Evolutionary conservation across 208 protist species (phyloP).

Genomic region (Tritrichomonas musculus): DNA sequence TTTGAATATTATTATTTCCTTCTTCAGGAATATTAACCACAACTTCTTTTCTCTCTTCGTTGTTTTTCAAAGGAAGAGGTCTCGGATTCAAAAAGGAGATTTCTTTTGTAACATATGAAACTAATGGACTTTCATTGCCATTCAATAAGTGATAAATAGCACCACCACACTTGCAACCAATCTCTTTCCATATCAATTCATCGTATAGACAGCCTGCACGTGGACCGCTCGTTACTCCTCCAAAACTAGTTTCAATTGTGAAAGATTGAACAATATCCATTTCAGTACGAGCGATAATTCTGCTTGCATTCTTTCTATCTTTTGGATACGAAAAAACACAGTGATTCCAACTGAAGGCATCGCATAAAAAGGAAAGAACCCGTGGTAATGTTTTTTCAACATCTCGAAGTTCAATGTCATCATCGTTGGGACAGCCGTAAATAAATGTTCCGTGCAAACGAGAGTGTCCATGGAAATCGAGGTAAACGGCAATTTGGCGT

Average conservation of each 20-base stretch:
- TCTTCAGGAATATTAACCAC: not conserved
- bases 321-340: not conserved
- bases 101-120: not conserved
- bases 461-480: constrained; percentile 10
- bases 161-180: not conserved
- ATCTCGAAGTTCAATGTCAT: not conserved
- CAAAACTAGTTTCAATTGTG: constrained; percentile 4
- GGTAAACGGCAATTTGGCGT: not conserved
- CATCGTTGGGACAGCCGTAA: not conserved
- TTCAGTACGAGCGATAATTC: not conserved
- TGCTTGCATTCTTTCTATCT: not conserved
- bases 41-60: not conserved
- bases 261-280: not conserved
- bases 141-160: not conserved
- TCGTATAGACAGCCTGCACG: not conserved
- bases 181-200: not conserved
- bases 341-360: not conserved
- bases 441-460: not conserved
- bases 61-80: not conserved
- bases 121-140: not conserved
- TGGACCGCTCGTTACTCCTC: not conserved
- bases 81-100: not conserved
- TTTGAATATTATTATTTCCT: too few relatives aligned
- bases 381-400: not conserved
- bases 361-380: not conserved